Conservation (phyloP, 2,329 filamentous ascomycete genomes). For the Epichloe glyceriae region DNA sequence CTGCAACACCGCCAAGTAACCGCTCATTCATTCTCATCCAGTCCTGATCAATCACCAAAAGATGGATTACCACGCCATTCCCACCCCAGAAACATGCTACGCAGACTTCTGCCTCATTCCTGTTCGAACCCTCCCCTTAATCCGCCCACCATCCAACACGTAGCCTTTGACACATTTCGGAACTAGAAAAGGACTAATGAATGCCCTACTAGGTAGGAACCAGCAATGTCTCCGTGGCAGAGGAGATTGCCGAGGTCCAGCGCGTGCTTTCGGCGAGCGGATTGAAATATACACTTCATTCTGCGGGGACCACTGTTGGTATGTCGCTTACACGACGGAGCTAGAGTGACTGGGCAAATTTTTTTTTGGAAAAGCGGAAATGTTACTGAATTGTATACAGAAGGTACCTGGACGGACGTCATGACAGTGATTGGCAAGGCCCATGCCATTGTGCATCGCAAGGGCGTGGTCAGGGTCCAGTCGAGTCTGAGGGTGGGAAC, state of each 20-base stretch:
- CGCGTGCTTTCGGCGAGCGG: conserved; percentile 69
- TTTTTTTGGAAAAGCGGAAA: not conserved
- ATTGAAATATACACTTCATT: conserved; percentile 79
- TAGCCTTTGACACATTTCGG: too few relatives aligned
- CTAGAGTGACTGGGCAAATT: too few relatives aligned
- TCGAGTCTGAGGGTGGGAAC: conserved; percentile 78
- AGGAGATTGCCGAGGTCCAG: conserved; percentile 82
- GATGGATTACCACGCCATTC: conserved; percentile 35
- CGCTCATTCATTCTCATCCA: not conserved
- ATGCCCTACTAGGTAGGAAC: conserved; percentile 56
- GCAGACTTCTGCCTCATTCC: conserved; percentile 90
- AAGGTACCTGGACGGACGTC: conserved; percentile 83
- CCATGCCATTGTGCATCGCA: conserved; percentile 62
- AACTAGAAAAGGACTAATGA: not conserved
- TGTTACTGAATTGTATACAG: conserved; percentile 28
- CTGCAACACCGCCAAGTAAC: too few relatives aligned
- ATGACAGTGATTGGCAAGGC: conserved; percentile 78
- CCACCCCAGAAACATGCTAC: conserved; percentile 63
- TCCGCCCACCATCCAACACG: not conserved
- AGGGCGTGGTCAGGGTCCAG: conserved; percentile 73
- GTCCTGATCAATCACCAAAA: not conserved
- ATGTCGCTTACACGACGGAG: conserved; percentile 7
- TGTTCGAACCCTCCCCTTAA: conserved; percentile 27
- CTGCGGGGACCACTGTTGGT: conserved; percentile 87
- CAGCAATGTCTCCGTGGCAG: conserved; percentile 58